Base-by-base conservation (phyloP, 2,329 filamentous ascomycete species). In the Aspergillus chevalieri region DNA sequence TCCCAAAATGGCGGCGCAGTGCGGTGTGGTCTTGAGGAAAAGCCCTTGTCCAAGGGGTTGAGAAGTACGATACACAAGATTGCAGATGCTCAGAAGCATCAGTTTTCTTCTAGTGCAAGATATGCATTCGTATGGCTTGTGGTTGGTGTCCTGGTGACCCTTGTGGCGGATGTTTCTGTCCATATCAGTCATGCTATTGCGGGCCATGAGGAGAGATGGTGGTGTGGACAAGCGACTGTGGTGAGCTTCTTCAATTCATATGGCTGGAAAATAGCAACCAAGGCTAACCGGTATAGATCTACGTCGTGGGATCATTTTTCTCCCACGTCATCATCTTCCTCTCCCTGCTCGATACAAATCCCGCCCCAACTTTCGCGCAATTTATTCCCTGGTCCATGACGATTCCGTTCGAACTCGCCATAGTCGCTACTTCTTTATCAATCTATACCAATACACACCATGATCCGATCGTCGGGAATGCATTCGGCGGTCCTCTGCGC, bases 281-380 rank as follows among this genome's bases (percentile, higher is more conserved):
- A 39, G 3, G 4, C 6, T 39, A 4, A n/a, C 17, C 30, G 38
- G 26, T 3, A 22, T 49, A 95, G 90, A 85, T 95, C 64, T 95
- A 94, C 69, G 77, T 94, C 55, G 81, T 89, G 49, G 89, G 86
- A 48, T 86, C 88, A 43, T 86, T 90, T 57, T 95, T 95, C 75
- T 83, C 92, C 55, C 93, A 94, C 73, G 79, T 87, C 45, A 84
- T 95, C 58, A 81, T 95, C 57, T 79, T 94, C 57, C 86, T 96
- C 62, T 90, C 90, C 26, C 80, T 97, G 49, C 78, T 95, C 61
- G 91, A 96, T 67, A 87, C 86, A 64, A 83, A 82, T 54, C 84
- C 89, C 28, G 87, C 87, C 10, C 93, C 93, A 0, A 91, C 85
- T 45, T 75, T 84, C 43, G 84, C 88, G 47, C 90, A 96, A 69